phyloP scores from a whole-genome alignment of 306 rosid species.

The Mimosa bimucronata region DNA sequence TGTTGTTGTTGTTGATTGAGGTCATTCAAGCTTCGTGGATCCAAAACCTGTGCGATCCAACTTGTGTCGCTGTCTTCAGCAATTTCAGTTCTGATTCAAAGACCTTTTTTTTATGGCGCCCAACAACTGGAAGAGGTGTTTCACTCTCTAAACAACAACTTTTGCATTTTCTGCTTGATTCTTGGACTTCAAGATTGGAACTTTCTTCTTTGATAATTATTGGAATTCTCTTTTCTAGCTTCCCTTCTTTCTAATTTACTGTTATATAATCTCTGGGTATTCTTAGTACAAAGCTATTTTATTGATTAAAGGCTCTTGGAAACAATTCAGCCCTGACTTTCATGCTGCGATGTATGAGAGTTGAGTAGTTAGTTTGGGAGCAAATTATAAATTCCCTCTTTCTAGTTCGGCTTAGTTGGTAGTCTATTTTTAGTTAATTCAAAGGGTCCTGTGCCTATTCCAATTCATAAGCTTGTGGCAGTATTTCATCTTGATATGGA shows the following conservation, averaged over 20 bases:
- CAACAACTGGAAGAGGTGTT: conserved; percentile 7
- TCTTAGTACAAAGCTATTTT: not conserved
- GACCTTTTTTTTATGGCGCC: conserved; percentile 3
- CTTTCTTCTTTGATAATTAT: not conserved
- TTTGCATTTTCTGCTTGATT: not conserved
- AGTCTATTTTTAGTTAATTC: not conserved
- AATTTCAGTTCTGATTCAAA: not conserved
- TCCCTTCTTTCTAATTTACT: not conserved
- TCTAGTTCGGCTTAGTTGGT: not conserved
- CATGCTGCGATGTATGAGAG: not conserved
- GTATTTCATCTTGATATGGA: conserved; percentile 10
- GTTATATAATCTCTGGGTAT: not conserved
- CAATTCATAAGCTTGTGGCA: not conserved
- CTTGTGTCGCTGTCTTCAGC: not conserved
- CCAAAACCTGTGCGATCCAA: conserved; percentile 27
- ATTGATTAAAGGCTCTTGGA: conserved; percentile 9
- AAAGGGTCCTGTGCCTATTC: not conserved
- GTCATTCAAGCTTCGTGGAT: conserved; percentile 12
- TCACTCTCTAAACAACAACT: not conserved
- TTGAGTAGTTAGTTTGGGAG: not conserved
- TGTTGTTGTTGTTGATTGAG: not conserved
- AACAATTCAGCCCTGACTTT: not conserved
- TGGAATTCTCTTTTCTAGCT: not conserved
- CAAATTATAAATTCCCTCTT: not conserved
- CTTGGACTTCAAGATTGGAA: conserved; percentile 2